These are phyloP conservation scores for Pelargonium hybrid DNA, from an alignment of 441 rosid species.

Conservation along the genomic window DNA sequence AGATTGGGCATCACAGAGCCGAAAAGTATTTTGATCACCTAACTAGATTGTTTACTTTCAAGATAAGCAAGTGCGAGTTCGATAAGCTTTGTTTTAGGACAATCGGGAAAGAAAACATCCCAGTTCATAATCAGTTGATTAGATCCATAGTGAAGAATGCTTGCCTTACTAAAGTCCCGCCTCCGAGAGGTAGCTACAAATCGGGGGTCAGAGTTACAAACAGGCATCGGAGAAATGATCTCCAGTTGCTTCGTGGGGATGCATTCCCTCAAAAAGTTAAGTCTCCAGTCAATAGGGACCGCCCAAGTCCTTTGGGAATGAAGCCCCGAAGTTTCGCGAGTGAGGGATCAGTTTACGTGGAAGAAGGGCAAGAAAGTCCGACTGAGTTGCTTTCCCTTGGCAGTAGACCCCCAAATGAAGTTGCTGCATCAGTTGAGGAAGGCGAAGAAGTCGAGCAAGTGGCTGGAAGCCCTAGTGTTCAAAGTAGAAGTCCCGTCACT, in stretches of 20 bases:
- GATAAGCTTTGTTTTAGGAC: conserved; percentile 46
- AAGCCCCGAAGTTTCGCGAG: conserved; percentile 54
- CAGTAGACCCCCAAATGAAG: conserved; percentile 58
- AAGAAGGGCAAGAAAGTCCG: conserved; percentile 50
- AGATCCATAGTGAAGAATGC: conserved; percentile 62
- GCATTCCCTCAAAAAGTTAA: conserved; percentile 58
- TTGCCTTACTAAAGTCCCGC: conserved; percentile 41
- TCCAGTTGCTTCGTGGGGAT: conserved; percentile 25
- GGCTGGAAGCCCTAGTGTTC: conserved; percentile 56
- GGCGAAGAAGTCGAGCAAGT: conserved; percentile 91
- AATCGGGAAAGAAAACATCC: conserved; percentile 52
- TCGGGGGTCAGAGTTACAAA: conserved; percentile 24
- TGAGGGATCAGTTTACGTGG: conserved; percentile 45
- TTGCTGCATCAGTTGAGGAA: conserved; percentile 66
- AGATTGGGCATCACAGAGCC: conserved; percentile 62
- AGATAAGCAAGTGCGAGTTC: conserved; percentile 51
- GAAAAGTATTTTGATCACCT: conserved; percentile 62
- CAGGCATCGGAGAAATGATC: conserved; percentile 32
- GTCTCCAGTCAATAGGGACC: conserved; percentile 39
- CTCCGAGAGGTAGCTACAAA: conserved; percentile 23
- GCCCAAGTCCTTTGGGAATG: conserved; percentile 56
- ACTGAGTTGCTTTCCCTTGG: conserved; percentile 72
- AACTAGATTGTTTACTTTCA: conserved; percentile 42
- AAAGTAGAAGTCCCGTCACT: conserved; percentile 59
- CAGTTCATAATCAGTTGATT: conserved; percentile 60